Percentiles rank a stretch among this genome's conserved stretches.
Conservation (phyloP, 1,284 basidiomycete genomes). For the Moesziomyces parantarcticus region DNA sequence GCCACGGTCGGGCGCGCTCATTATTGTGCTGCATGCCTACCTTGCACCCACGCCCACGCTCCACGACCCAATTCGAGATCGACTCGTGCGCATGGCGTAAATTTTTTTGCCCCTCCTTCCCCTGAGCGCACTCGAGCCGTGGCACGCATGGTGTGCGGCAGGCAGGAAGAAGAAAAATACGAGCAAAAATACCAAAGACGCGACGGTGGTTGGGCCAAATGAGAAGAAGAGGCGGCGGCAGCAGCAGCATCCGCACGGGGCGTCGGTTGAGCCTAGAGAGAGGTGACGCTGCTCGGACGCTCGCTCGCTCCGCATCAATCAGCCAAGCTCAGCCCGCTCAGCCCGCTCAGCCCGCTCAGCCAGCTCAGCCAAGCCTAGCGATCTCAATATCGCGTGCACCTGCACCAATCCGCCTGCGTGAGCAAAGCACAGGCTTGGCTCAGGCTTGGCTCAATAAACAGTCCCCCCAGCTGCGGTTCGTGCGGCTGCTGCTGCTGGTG, state of each 20-base stretch:
- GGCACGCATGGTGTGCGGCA: background rate
- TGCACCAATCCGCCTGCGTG: slow-evolving; percentile 1
- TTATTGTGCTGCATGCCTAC: background rate
- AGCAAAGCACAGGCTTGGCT: no score
- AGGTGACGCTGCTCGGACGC: no score
- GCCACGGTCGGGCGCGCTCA: background rate
- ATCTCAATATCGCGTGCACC: slow-evolving; percentile 8
- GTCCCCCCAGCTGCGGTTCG: no score
- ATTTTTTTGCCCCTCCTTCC: background rate
- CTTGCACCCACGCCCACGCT: background rate
- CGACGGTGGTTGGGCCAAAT: background rate
- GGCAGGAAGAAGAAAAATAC: background rate
- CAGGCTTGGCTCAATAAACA: no score
- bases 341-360: background rate
- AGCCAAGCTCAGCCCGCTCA: background rate
- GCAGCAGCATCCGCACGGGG: background rate
- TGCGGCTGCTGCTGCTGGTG: background rate
- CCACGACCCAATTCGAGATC: background rate
- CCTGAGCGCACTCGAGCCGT: background rate
- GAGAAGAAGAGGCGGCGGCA: background rate
- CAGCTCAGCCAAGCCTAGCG: background rate
- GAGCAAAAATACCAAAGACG: background rate
- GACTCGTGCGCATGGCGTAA: background rate
- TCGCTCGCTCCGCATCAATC: slow-evolving; percentile 3
- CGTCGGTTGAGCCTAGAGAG: background rate